Conservation (phyloP, 768 basidiomycete species). For the Tylopilus vinaceipallidus region DNA sequence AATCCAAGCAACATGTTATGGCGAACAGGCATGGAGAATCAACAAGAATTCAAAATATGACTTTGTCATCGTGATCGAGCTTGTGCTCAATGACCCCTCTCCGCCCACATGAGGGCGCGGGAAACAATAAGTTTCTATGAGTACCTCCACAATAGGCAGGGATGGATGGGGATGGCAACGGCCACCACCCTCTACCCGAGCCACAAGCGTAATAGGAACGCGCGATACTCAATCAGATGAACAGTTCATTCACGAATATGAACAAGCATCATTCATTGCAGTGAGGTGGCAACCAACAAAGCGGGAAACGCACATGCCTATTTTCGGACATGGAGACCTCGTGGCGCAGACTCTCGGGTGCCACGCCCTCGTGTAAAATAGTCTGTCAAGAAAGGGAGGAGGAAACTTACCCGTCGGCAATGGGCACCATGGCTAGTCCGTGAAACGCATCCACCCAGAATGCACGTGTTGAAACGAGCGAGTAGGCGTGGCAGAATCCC, state of each 20-base stretch:
- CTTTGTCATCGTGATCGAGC: not conserved
- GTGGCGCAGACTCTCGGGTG: conserved; percentile 15
- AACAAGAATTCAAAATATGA: not conserved
- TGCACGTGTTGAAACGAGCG: conserved; percentile 76
- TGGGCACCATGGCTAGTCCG: conserved; percentile 77
- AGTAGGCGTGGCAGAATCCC: conserved; percentile 39
- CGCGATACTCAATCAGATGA: conserved; percentile 19
- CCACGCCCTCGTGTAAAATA: conserved; percentile 5
- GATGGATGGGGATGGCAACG: conserved; percentile 20
- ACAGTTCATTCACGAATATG: conserved; percentile 14
- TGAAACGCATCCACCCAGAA: conserved; percentile 84
- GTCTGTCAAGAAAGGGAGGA: not conserved
- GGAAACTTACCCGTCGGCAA: conserved; percentile 71
- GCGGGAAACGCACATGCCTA: conserved; percentile 3
- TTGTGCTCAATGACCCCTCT: not conserved
- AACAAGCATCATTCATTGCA: conserved; percentile 11
- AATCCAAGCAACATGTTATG: not conserved
- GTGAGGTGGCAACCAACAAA: conserved; percentile 12
- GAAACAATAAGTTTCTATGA: conserved; percentile 4
- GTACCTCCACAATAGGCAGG: conserved; percentile 10
- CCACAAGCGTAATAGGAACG: conserved; percentile 8
- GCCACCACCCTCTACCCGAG: conserved; percentile 12
- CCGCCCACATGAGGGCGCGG: not conserved
- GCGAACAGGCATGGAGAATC: not conserved
- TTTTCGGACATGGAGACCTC: conserved; percentile 13